Conservation (phyloP, 768 basidiomycete genomes). For the Inosperma sp. region DNA sequence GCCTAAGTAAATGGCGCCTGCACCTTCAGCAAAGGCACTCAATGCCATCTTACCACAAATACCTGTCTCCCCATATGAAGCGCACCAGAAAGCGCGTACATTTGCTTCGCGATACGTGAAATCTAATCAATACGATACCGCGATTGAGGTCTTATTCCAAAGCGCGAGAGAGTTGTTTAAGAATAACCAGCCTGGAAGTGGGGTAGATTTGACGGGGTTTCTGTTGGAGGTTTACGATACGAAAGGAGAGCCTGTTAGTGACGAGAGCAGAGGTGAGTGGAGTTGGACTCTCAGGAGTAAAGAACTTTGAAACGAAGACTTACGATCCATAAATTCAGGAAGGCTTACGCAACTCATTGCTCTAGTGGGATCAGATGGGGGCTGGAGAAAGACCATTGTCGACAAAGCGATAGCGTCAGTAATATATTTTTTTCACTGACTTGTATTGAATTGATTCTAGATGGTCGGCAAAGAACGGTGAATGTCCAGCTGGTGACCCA, state of each 20-base stretch:
- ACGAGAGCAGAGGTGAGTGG: conserved; percentile 73
- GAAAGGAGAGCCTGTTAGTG: conserved; percentile 65
- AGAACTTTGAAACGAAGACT: too few relatives aligned
- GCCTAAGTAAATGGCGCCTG: too few relatives aligned
- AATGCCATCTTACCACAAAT: conserved; percentile 75
- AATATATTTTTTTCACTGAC: conserved; percentile 2
- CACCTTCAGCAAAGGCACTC: conserved; percentile 60
- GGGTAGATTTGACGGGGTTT: conserved; percentile 77
- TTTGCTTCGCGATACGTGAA: conserved; percentile 87
- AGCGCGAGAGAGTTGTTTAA: conserved; percentile 86
- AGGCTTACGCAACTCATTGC: conserved; percentile 90
- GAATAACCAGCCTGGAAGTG: conserved; percentile 82
- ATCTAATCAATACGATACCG: conserved; percentile 74
- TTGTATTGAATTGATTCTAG: conserved; percentile 38
- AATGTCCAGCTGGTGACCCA: conserved; percentile 85
- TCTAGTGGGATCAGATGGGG: conserved; percentile 67
- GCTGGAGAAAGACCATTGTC: conserved; percentile 89
- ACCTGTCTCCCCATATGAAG: conserved; percentile 76
- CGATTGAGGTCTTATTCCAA: conserved; percentile 91
- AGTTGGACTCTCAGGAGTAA: too few relatives aligned
- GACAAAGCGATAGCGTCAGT: conserved; percentile 80
- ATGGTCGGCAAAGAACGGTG: conserved; percentile 78
- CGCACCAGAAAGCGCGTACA: conserved; percentile 95
- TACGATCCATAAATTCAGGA: conserved; percentile 40
- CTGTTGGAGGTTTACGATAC: conserved; percentile 80